These are phyloP conservation scores for Mycena sanguinolenta DNA, from an alignment of 768 basidiomycete genomes.

Conservation along the genomic window DNA sequence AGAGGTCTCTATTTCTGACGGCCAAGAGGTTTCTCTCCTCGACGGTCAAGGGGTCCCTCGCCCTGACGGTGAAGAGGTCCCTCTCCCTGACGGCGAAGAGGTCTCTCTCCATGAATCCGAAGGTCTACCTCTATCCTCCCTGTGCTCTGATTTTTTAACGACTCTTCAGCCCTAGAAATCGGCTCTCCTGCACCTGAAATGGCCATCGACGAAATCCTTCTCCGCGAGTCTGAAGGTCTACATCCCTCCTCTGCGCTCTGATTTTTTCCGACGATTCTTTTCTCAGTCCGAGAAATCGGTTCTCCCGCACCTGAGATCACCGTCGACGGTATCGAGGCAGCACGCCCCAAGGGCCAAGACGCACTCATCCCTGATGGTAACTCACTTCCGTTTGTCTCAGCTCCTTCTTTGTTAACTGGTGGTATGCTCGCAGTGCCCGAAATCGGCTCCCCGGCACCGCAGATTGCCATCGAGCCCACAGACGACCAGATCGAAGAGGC, in stretches of 20 bases:
- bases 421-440: conserved; percentile 1
- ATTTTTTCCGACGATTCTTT: not conserved
- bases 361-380: not conserved
- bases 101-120: not conserved
- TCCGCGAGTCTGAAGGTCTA: not conserved
- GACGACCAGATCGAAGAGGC: conserved; percentile 38
- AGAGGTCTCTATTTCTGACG: too few relatives aligned
- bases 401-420: not conserved
- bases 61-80: too few relatives aligned
- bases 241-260: too few relatives aligned
- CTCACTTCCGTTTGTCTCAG: not conserved
- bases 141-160: too few relatives aligned
- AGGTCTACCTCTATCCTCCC: not conserved
- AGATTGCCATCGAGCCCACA: conserved; percentile 29
- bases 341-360: conserved; percentile 1
- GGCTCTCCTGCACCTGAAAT: too few relatives aligned
- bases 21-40: too few relatives aligned
- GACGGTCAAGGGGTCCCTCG: too few relatives aligned
- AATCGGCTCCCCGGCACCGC: conserved; percentile 32
- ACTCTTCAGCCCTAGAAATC: too few relatives aligned
- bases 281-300: not conserved
- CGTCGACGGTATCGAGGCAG: not conserved
- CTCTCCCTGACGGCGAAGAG: not conserved
- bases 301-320: not conserved
- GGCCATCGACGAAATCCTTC: too few relatives aligned